Conservation (phyloP, 1,139 yeast genomes). For the Hanseniaspora gamundiae region DNA sequence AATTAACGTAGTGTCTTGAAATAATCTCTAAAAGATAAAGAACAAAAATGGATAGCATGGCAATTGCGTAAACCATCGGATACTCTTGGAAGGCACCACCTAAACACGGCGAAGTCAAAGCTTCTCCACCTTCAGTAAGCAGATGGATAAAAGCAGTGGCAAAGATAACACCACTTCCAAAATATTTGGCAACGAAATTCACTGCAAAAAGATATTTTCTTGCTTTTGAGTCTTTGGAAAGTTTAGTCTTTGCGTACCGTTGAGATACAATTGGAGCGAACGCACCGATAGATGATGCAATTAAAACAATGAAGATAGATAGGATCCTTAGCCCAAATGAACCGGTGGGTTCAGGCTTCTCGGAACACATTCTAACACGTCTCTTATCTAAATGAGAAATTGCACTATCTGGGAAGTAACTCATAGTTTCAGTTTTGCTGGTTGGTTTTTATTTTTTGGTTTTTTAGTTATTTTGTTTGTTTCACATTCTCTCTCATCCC, state of each 20-base stretch:
- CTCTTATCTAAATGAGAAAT: no score
- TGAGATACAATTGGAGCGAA: constrained; percentile 51
- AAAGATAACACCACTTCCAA: constrained; percentile 86
- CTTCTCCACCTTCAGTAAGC: constrained; percentile 62
- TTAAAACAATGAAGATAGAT: constrained; percentile 46
- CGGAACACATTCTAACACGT: constrained; percentile 10
- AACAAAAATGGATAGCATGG: constrained; percentile 39
- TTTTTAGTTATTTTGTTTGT: no score
- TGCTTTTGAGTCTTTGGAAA: not conserved
- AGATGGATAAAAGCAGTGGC: constrained; percentile 85
- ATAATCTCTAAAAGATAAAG: constrained; percentile 45
- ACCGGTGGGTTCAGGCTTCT: constrained; percentile 27
- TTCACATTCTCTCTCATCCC: no score
- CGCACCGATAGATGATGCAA: constrained; percentile 46
- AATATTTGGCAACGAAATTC: constrained; percentile 43
- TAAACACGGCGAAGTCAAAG: constrained; percentile 39
- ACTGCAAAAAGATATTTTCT: not conserved
- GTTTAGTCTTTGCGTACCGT: constrained; percentile 27
- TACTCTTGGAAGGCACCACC: constrained; percentile 44
- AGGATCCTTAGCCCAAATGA: constrained; percentile 45
- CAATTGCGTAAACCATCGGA: constrained; percentile 57
- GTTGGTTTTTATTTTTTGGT: no score
- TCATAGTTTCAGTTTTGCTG: no score
- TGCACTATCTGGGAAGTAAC: no score
- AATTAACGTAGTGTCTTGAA: constrained; percentile 32